phyloP scores from a whole-genome alignment of 352 stramenopile species.

The Globisporangium emineosum region DNA sequence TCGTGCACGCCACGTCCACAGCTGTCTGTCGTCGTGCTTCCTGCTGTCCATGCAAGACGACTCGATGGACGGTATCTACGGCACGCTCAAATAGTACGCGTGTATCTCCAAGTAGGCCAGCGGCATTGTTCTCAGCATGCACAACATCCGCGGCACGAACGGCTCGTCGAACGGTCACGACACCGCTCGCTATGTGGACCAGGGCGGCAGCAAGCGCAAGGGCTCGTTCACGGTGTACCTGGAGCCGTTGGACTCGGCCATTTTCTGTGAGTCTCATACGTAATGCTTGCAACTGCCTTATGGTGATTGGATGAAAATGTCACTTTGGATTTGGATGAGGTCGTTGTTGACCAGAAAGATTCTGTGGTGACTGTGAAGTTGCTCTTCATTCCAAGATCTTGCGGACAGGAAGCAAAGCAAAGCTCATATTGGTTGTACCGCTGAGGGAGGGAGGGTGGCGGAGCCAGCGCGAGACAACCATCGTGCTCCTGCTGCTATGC shows the following conservation, averaged over 20 bases:
- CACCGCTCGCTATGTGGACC: conserved; percentile 99
- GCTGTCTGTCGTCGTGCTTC: conserved; percentile 98
- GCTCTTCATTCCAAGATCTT: neutral
- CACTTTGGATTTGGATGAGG: neutral
- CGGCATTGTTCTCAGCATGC: conserved; percentile 97
- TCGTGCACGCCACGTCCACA: conserved; percentile 97
- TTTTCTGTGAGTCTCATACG: too few species aligned
- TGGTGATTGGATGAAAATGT: neutral
- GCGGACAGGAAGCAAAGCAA: neutral
- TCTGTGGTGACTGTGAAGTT: neutral
- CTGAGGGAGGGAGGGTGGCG: too few species aligned
- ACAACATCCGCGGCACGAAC: conserved; percentile 99
- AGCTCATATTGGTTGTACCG: neutral
- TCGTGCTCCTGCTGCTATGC: too few species aligned
- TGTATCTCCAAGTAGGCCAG: conserved; percentile 99
- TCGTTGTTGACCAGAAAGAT: neutral
- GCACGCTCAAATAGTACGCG: conserved; percentile 98
- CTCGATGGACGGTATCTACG: conserved; percentile 99
- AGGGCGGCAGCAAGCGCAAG: conserved; percentile 97
- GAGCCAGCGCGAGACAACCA: neutral
- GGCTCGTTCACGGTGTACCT: conserved; percentile 98
- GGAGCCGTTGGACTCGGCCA: conserved; percentile 99
- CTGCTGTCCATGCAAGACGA: conserved; percentile 98
- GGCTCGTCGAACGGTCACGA: conserved; percentile 99
- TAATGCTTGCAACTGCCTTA: neutral